A percentile compares a stretch with the other conserved stretches of the same genome.
phyloP scores from a whole-genome alignment of 495 filamentous ascomycete genomes.

The Penicillium subrubescens region DNA sequence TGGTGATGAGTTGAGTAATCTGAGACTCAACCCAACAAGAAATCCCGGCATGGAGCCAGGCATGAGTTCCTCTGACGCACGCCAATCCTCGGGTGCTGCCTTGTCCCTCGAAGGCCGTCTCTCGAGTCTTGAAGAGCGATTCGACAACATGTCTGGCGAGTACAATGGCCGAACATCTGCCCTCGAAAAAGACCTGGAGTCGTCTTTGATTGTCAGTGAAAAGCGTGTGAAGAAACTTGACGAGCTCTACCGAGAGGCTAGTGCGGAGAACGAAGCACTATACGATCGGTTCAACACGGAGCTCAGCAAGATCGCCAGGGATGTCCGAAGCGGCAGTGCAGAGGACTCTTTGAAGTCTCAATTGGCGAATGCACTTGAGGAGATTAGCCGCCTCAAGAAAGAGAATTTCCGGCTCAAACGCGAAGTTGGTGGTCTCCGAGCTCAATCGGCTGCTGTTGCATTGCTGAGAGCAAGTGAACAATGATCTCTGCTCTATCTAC shows the following conservation, averaged over 20 bases:
- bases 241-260: slow-evolving; percentile 84
- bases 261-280: slow-evolving; percentile 89
- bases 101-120: slow-evolving; percentile 59
- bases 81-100: slow-evolving; percentile 16
- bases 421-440: slow-evolving; percentile 55
- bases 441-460: slow-evolving; percentile 45
- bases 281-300: slow-evolving; percentile 94
- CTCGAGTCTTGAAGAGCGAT: slow-evolving; percentile 62
- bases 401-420: slow-evolving; percentile 72
- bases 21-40: slow-evolving; percentile 47
- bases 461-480: slow-evolving; percentile 42
- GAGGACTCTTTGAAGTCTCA: slow-evolving; percentile 72
- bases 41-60: slow-evolving; percentile 19
- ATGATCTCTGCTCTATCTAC: slow-evolving; percentile 7
- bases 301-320: slow-evolving; percentile 77
- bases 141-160: slow-evolving; percentile 63
- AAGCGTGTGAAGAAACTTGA: slow-evolving; percentile 81
- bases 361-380: slow-evolving; percentile 66
- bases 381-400: slow-evolving; percentile 70
- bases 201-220: slow-evolving; percentile 69
- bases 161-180: slow-evolving; percentile 60
- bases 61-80: slow-evolving; percentile 4
- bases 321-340: slow-evolving; percentile 69
- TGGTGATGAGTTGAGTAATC: slow-evolving; percentile 73
- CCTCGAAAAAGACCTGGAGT: slow-evolving; percentile 69